Percentiles rank a stretch among this genome's conserved stretches.
Evolutionary conservation across 2,329 filamentous ascomycete species (phyloP).

Genomic region (Calonectria pauciramosa): DNA sequence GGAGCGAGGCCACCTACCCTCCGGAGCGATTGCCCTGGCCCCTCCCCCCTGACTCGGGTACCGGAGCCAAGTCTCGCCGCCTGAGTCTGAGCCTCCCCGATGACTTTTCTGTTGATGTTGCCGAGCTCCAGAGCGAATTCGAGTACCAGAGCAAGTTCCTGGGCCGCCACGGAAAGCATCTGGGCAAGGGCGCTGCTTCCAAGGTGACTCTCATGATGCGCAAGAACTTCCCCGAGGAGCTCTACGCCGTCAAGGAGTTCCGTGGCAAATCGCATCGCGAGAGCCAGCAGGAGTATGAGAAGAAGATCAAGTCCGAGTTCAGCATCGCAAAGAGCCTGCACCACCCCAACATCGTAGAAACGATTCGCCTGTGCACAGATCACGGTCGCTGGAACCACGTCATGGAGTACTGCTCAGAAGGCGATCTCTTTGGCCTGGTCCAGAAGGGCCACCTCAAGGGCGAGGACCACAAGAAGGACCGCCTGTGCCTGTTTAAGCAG

Average conservation of each 20-base stretch:
- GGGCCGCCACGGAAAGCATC: slow-evolving; percentile 78
- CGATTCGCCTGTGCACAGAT: slow-evolving; percentile 80
- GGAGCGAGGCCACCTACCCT: slow-evolving; percentile 48
- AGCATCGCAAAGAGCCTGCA: slow-evolving; percentile 87
- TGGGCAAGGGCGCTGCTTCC: slow-evolving; percentile 87
- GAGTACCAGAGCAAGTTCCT: slow-evolving; percentile 79
- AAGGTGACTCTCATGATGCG: slow-evolving; percentile 85
- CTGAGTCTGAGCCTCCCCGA: slow-evolving; percentile 81
- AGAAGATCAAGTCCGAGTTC: slow-evolving; percentile 93
- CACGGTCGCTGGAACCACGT: slow-evolving; percentile 88
- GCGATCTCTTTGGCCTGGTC: slow-evolving; percentile 84
- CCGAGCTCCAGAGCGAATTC: slow-evolving; percentile 77
- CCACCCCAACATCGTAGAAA: slow-evolving; percentile 90
- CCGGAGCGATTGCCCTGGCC: slow-evolving; percentile 67
- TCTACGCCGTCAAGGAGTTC: slow-evolving; percentile 92
- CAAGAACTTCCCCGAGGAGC: slow-evolving; percentile 73
- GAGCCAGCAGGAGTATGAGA: slow-evolving; percentile 80
- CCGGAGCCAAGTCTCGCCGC: slow-evolving; percentile 83
- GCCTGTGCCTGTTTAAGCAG: slow-evolving; percentile 91
- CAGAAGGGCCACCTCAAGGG: slow-evolving; percentile 77
- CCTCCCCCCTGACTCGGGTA: slow-evolving; percentile 76
- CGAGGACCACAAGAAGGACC: slow-evolving; percentile 76
- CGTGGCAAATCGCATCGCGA: slow-evolving; percentile 79
- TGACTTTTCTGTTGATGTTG: slow-evolving; percentile 79
- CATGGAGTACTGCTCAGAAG: slow-evolving; percentile 91